These are phyloP conservation scores for Daldinia eschscholtzii DNA, from an alignment of 2,329 filamentous ascomycete genomes.

Conservation along the genomic window DNA sequence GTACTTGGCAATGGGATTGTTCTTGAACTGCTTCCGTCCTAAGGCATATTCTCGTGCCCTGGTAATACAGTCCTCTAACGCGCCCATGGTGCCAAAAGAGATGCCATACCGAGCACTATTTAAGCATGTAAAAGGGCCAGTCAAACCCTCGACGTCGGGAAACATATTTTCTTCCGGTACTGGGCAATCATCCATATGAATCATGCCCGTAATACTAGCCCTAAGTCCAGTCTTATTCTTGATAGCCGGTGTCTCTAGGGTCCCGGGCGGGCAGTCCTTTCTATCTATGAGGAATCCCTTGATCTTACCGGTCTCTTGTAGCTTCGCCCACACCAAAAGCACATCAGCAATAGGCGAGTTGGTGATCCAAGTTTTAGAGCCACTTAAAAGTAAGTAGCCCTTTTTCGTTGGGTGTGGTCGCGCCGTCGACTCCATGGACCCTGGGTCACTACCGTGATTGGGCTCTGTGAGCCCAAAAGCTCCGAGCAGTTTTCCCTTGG, in stretches of 20 bases:
- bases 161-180: constrained; percentile 95
- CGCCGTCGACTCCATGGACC: constrained; percentile 90
- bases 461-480: constrained; percentile 93
- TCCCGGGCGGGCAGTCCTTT: constrained; percentile 85
- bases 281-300: constrained; percentile 92
- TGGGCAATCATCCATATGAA: constrained; percentile 91
- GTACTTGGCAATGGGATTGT: constrained; percentile 93
- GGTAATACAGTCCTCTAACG: constrained; percentile 89
- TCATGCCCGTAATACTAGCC: constrained; percentile 97
- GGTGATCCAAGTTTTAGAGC: constrained; percentile 95
- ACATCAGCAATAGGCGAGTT: constrained; percentile 92
- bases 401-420: constrained; percentile 86
- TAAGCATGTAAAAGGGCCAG: constrained; percentile 91
- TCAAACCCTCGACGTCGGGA: constrained; percentile 86
- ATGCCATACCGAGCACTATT: constrained; percentile 96
- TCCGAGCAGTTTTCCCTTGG: constrained; percentile 83
- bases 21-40: constrained; percentile 95
- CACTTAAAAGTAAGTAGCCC: constrained; percentile 82
- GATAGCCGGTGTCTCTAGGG: constrained; percentile 89
- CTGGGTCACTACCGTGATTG: constrained; percentile 92
- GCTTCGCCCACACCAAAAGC: constrained; percentile 90
- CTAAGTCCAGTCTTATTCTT: constrained; percentile 96
- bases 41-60: constrained; percentile 88
- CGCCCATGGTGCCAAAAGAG: constrained; percentile 92
- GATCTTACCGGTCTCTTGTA: constrained; percentile 92